Conservation (phyloP, 345 rosid species). For the Populus ilicifolia region DNA sequence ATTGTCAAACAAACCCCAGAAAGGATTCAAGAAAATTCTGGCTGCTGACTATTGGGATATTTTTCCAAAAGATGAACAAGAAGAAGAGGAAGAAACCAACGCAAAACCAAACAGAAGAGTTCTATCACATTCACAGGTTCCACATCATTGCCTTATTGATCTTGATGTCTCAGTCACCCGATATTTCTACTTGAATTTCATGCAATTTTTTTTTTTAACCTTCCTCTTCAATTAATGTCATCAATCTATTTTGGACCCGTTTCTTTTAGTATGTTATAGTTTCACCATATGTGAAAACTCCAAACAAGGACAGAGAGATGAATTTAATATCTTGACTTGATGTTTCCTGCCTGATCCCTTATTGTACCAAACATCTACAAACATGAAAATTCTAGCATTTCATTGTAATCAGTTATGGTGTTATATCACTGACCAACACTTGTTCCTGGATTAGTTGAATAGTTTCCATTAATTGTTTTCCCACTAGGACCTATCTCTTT, state of each 20-base stretch:
- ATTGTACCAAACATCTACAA: background rate
- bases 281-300: too few species aligned
- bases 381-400: background rate
- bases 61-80: conserved; percentile 50
- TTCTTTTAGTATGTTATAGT: background rate
- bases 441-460: too few species aligned
- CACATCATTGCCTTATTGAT: background rate
- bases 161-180: background rate
- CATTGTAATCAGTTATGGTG: background rate
- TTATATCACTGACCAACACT: background rate
- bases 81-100: conserved; percentile 42
- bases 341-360: background rate
- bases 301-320: background rate
- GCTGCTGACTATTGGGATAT: conserved; percentile 83
- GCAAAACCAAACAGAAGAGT: conserved; percentile 48
- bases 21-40: conserved; percentile 32
- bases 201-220: background rate
- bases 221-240: background rate
- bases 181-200: background rate
- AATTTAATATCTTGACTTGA: background rate
- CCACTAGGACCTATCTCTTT: too few species aligned
- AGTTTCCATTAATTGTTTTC: too few species aligned
- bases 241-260: background rate
- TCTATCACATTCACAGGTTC: conserved; percentile 80
- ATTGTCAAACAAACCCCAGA: conserved; percentile 23